A percentile compares a stretch with the other conserved stretches of the same genome.
phyloP scores from a whole-genome alignment of 345 rosid species.

The Brassica juncea region DNA sequence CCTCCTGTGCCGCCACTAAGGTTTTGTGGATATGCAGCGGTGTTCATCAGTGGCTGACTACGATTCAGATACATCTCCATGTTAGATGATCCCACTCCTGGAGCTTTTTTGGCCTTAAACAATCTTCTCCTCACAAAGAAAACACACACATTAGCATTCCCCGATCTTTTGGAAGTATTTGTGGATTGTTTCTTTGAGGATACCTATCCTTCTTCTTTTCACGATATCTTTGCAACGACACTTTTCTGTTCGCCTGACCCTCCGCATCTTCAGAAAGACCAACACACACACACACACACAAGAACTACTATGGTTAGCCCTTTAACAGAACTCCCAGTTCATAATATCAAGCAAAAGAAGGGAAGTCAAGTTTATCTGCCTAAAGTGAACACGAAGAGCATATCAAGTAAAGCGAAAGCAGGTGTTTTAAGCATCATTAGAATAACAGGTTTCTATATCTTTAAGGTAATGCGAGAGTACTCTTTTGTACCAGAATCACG shows the following conservation, averaged over 20 bases:
- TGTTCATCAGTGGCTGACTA: constrained; percentile 43
- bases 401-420: constrained; percentile 4
- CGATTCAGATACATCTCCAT: constrained; percentile 60
- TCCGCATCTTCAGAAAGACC: constrained; percentile 50
- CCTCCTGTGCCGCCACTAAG: constrained; percentile 25
- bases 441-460: background rate
- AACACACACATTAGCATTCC: constrained; percentile 3
- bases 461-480: background rate
- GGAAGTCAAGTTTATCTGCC: constrained; percentile 13
- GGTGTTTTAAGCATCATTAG: constrained; percentile 3
- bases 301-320: constrained; percentile 18
- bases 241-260: constrained; percentile 63
- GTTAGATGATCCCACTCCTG: constrained; percentile 52
- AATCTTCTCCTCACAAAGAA: constrained; percentile 53
- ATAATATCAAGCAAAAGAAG: constrained; percentile 5
- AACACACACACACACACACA: constrained; percentile 21
- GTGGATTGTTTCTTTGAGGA: background rate
- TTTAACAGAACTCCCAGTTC: background rate
- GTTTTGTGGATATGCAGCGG: constrained; percentile 56
- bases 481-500: constrained; percentile 18
- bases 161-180: background rate
- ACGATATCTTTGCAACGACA: constrained; percentile 60
- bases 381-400: background rate
- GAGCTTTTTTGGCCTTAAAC: constrained; percentile 54
- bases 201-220: constrained; percentile 85